Evolutionary conservation across 495 filamentous ascomycete genomes (phyloP).

Genomic region (Aspergillus bridgeri): DNA sequence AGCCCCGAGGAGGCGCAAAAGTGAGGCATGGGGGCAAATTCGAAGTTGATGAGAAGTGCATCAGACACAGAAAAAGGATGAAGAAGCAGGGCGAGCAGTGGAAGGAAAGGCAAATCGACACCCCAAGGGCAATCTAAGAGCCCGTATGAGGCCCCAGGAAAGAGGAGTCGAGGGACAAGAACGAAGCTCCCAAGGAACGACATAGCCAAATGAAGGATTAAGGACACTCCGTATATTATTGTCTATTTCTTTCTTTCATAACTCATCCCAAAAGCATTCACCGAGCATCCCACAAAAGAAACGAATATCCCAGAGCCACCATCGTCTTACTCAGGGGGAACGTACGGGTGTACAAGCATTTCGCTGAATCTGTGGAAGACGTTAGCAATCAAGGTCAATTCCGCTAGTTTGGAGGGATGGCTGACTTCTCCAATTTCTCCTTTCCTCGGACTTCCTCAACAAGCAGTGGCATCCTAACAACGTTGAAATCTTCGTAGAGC

Average conservation of each 20-base stretch:
- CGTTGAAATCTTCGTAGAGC: slow-evolving; percentile 98
- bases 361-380: slow-evolving; percentile 65
- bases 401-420: slow-evolving; percentile 8
- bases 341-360: slow-evolving; percentile 84
- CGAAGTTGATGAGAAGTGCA: background rate
- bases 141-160: background rate
- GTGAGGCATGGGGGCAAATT: slow-evolving; percentile 4
- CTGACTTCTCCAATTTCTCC: slow-evolving; percentile 80
- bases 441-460: slow-evolving; percentile 94
- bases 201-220: slow-evolving; percentile 5
- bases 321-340: slow-evolving; percentile 61
- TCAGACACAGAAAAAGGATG: background rate
- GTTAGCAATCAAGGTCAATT: slow-evolving; percentile 15
- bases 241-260: slow-evolving; percentile 47
- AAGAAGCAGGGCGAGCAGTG: slow-evolving; percentile 4
- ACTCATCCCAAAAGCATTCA: slow-evolving; percentile 35
- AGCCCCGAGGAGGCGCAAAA: slow-evolving; percentile 15
- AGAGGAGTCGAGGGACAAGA: background rate
- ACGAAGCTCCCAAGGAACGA: slow-evolving; percentile 1
- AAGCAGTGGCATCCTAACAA: slow-evolving; percentile 93
- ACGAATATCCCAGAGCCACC: slow-evolving; percentile 18
- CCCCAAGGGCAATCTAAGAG: background rate
- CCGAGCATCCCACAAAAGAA: slow-evolving; percentile 4
- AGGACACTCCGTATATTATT: slow-evolving; percentile 35
- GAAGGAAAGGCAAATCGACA: background rate